Conservation (phyloP, 768 basidiomycete genomes). For the Daedaleopsis nitida region DNA sequence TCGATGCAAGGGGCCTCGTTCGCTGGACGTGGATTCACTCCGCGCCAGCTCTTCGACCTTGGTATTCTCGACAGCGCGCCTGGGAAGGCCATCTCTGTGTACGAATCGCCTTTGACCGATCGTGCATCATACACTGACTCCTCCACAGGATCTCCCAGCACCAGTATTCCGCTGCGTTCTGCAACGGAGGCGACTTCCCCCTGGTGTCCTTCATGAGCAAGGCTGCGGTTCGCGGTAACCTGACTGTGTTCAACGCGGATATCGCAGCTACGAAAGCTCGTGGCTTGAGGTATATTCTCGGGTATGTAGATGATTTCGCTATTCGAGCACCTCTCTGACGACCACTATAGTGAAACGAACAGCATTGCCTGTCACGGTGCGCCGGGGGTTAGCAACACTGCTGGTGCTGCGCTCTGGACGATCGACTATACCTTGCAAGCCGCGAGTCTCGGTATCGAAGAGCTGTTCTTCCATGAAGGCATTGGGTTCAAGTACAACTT, state of each 20-base stretch:
- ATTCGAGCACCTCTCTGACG: constrained; percentile 1
- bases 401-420: constrained; percentile 70
- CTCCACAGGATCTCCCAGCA: constrained; percentile 53
- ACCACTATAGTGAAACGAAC: constrained; percentile 30
- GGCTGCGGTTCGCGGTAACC: constrained; percentile 52
- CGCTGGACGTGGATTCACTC: constrained; percentile 49
- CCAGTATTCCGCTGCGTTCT: constrained; percentile 60
- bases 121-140: not conserved
- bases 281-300: constrained; percentile 60
- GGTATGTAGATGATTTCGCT: constrained; percentile 33
- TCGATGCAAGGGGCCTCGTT: constrained; percentile 30
- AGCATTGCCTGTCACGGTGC: constrained; percentile 43
- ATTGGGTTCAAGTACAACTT: constrained; percentile 74
- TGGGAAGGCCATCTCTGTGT: constrained; percentile 57
- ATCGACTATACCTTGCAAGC: constrained; percentile 67
- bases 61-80: constrained; percentile 51
- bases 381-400: constrained; percentile 64
- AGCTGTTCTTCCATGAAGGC: constrained; percentile 66
- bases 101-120: constrained; percentile 24
- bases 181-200: constrained; percentile 50
- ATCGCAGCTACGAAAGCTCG: constrained; percentile 42
- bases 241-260: constrained; percentile 25
- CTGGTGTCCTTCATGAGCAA: constrained; percentile 69
- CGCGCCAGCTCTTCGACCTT: constrained; percentile 55
- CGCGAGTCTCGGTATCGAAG: constrained; percentile 53